Percentiles rank a stretch among this genome's conserved stretches.
Evolutionary conservation across 208 protist species (phyloP).

Genomic region (Crithidia sp.): DNA sequence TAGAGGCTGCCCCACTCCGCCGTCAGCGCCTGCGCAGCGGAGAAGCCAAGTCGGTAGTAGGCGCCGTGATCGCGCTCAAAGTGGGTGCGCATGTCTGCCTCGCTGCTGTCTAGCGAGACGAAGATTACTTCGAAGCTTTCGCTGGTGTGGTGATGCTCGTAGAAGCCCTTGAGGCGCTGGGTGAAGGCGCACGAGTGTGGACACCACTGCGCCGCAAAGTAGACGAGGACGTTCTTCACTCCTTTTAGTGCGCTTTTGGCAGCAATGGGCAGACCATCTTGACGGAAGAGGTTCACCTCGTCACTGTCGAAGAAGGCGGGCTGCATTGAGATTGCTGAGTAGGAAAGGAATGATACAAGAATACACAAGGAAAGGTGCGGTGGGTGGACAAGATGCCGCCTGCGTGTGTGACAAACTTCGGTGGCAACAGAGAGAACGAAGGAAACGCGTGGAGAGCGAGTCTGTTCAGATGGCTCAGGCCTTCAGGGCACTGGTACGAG

Average conservation of each 20-base stretch:
- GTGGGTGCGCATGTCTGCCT: constrained; percentile 46
- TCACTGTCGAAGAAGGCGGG: constrained; percentile 18
- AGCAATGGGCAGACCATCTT: constrained; percentile 3
- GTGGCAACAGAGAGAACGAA: not conserved
- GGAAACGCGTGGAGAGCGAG: not conserved
- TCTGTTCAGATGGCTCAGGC: too few species aligned
- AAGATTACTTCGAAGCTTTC: constrained; percentile 75
- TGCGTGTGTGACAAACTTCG: too few species aligned
- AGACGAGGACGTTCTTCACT: constrained; percentile 43
- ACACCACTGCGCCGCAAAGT: constrained; percentile 87
- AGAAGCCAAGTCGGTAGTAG: constrained; percentile 44
- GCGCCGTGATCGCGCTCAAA: constrained; percentile 16
- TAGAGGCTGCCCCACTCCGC: constrained; percentile 9
- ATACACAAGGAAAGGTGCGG: too few species aligned
- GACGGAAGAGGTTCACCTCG: not conserved
- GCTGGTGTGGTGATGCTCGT: constrained; percentile 33
- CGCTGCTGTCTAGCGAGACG: constrained; percentile 50
- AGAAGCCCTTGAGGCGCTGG: constrained; percentile 55
- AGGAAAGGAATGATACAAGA: not conserved
- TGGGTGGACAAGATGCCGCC: too few species aligned
- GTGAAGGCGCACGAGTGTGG: constrained; percentile 79
- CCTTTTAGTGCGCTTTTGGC: not conserved
- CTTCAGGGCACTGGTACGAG: too few species aligned
- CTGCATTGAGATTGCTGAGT: not conserved
- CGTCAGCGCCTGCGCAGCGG: constrained; percentile 4